Percentiles rank a stretch among this genome's conserved stretches.
These are phyloP conservation scores for Evansstolkia leycettana DNA, from an alignment of 495 filamentous ascomycete species.

Conservation along the genomic window DNA sequence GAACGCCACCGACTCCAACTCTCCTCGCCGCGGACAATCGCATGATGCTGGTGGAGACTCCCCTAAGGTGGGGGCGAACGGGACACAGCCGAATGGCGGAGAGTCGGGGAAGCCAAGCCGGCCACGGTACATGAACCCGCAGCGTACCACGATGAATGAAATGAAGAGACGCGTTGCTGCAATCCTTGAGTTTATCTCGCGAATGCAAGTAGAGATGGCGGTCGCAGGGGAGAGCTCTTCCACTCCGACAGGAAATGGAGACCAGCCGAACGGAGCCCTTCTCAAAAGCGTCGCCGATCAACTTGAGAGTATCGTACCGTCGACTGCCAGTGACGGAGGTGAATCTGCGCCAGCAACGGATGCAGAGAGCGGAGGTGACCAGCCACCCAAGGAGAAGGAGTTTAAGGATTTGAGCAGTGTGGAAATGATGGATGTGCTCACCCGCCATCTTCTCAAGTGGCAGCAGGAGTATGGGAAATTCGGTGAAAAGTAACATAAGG, in stretches of 20 bases:
- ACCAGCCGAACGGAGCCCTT: slow-evolving; percentile 23
- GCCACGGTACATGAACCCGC: slow-evolving; percentile 39
- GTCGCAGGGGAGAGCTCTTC: slow-evolving; percentile 29
- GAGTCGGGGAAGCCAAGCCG: slow-evolving; percentile 46
- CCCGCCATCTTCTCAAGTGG: slow-evolving; percentile 65
- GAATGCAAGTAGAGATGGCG: slow-evolving; percentile 84
- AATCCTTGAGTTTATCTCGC: slow-evolving; percentile 82
- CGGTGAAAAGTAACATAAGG: slow-evolving; percentile 30
- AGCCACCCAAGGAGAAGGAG: slow-evolving; percentile 27
- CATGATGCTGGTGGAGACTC: slow-evolving; percentile 42
- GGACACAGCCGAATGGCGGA: slow-evolving; percentile 26
- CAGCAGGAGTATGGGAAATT: slow-evolving; percentile 51
- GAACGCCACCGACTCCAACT: slow-evolving; percentile 40
- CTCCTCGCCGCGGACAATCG: slow-evolving; percentile 54
- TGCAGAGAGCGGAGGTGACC: slow-evolving; percentile 12
- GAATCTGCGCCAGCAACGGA: slow-evolving; percentile 19
- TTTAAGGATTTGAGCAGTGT: slow-evolving; percentile 59
- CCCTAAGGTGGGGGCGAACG: slow-evolving; percentile 22
- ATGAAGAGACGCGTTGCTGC: slow-evolving; percentile 76
- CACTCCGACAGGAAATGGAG: slow-evolving; percentile 24
- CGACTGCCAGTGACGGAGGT: slow-evolving; percentile 15
- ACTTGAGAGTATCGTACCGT: slow-evolving; percentile 18
- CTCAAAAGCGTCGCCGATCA: slow-evolving; percentile 25
- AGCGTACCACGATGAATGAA: slow-evolving; percentile 70
- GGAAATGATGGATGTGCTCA: slow-evolving; percentile 76